Evolutionary conservation across 139 green algal species (phyloP).

Genomic region (Pleodorina starrii): DNA sequence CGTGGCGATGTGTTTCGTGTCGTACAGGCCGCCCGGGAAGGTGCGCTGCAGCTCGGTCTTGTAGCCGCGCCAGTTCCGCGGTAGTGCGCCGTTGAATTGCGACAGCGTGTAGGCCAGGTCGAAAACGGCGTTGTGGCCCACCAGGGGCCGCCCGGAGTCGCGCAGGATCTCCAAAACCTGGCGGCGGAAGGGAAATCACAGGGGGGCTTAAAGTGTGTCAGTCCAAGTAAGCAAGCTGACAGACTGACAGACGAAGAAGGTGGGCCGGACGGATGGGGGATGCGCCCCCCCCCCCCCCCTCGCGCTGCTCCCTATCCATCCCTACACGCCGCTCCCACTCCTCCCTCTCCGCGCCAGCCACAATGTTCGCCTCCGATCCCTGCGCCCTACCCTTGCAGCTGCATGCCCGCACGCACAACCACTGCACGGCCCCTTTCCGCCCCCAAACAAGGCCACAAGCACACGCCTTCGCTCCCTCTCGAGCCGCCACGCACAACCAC

Average conservation of each 20-base stretch:
- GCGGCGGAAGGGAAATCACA: neutral
- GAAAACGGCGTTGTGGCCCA: constrained; percentile 79
- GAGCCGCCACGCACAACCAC: neutral
- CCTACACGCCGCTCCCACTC: too few relatives aligned
- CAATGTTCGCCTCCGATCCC: too few relatives aligned
- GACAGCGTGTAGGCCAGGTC: constrained; percentile 79
- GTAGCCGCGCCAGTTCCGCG: constrained; percentile 70
- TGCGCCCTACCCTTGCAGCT: too few relatives aligned
- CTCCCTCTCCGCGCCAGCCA: too few relatives aligned
- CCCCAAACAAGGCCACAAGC: too few relatives aligned
- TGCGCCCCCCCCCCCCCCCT: too few relatives aligned
- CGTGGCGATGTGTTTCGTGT: constrained; percentile 80
- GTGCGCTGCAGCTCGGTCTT: constrained; percentile 57
- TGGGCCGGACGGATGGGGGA: too few relatives aligned
- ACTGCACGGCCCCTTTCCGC: too few relatives aligned
- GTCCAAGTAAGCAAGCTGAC: too few relatives aligned
- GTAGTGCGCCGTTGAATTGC: constrained; percentile 62
- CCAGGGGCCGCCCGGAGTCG: constrained; percentile 60
- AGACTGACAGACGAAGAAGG: too few relatives aligned
- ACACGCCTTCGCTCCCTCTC: neutral
- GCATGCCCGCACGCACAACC: neutral
- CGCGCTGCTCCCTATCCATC: too few relatives aligned
- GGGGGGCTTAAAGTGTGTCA: too few relatives aligned
- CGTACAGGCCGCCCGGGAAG: constrained; percentile 82
- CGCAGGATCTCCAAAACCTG: constrained; percentile 76